These are phyloP conservation scores for Fraxinus anomala DNA, from an alignment of 257 asterid genomes.

Conservation along the genomic window DNA sequence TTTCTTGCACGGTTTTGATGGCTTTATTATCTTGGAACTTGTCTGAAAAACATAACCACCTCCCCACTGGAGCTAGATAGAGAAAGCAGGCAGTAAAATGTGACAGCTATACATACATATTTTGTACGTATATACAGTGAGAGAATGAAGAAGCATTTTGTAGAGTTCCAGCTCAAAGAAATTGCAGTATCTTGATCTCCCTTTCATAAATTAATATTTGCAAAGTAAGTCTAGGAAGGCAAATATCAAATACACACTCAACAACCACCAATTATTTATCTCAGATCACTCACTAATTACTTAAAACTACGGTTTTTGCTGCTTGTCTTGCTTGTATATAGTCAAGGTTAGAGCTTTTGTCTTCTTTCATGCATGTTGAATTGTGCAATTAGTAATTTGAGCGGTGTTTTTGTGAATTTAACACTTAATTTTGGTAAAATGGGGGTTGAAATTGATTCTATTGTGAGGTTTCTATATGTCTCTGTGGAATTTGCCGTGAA, in stretches of 20 bases:
- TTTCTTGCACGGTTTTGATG: conserved; percentile 29
- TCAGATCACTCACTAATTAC: conserved; percentile 46
- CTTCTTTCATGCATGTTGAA: conserved; percentile 29
- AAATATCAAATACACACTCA: conserved; percentile 27
- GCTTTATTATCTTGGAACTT: conserved; percentile 37
- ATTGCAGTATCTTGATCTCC: conserved; percentile 54
- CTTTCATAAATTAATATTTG: conserved; percentile 32
- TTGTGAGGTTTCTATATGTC: conserved; percentile 27
- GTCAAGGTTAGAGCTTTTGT: conserved; percentile 21
- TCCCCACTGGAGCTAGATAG: conserved; percentile 48
- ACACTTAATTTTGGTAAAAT: conserved; percentile 34
- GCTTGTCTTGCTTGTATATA: conserved; percentile 29
- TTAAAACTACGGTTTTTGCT: conserved; percentile 31
- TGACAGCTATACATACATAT: conserved; percentile 28
- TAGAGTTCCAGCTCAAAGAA: conserved; percentile 37
- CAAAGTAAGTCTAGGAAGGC: conserved; percentile 36
- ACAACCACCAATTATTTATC: conserved; percentile 29
- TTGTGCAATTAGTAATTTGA: conserved; percentile 32
- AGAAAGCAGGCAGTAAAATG: conserved; percentile 38
- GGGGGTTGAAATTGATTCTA: conserved; percentile 30
- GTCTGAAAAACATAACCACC: conserved; percentile 38
- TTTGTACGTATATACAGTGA: conserved; percentile 21
- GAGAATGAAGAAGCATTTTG: conserved; percentile 37
- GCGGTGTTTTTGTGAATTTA: conserved; percentile 28
- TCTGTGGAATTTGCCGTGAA: conserved; percentile 20